Evolutionary conservation across 441 rosid species (phyloP).

Genomic region (Pelargonium fulgidum): DNA sequence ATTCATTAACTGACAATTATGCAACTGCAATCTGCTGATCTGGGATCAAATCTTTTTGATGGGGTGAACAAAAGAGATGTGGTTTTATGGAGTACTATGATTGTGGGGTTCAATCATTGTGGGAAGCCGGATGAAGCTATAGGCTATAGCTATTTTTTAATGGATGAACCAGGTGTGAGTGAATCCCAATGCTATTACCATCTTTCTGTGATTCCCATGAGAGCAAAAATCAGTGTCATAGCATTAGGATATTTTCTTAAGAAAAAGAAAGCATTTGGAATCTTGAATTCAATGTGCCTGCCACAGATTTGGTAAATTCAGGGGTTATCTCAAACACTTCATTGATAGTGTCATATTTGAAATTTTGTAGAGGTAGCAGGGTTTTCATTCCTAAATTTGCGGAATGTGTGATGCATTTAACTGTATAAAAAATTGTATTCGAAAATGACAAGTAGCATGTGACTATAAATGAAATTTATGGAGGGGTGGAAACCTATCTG

Average conservation of each 20-base stretch:
- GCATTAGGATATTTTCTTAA: too few species aligned
- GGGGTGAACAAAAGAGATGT: conserved; percentile 31
- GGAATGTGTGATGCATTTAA: too few species aligned
- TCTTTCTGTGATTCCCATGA: not conserved
- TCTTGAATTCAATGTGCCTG: too few species aligned
- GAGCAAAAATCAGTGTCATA: too few species aligned
- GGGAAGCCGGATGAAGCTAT: conserved; percentile 45
- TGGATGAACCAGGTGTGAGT: conserved; percentile 29
- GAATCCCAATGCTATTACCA: conserved; percentile 31
- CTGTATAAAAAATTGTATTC: too few species aligned
- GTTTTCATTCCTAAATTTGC: conserved; percentile 1
- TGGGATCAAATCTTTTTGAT: conserved; percentile 32
- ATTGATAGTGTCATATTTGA: too few species aligned
- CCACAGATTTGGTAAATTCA: too few species aligned
- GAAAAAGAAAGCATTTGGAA: too few species aligned
- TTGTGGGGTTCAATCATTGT: conserved; percentile 38
- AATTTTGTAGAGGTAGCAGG: conserved; percentile 5
- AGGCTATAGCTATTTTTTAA: conserved; percentile 32
- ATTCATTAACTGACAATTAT: conserved; percentile 59
- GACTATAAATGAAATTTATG: too few species aligned
- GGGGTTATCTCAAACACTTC: too few species aligned
- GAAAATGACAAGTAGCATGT: not conserved
- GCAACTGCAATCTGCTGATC: conserved; percentile 36
- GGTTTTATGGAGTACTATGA: conserved; percentile 54
- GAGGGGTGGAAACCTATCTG: too few species aligned